Evolutionary conservation across 345 rosid species (phyloP), one percentile per base, ranked within the genome.

Genomic region (Salix arbutifolia): DNA sequence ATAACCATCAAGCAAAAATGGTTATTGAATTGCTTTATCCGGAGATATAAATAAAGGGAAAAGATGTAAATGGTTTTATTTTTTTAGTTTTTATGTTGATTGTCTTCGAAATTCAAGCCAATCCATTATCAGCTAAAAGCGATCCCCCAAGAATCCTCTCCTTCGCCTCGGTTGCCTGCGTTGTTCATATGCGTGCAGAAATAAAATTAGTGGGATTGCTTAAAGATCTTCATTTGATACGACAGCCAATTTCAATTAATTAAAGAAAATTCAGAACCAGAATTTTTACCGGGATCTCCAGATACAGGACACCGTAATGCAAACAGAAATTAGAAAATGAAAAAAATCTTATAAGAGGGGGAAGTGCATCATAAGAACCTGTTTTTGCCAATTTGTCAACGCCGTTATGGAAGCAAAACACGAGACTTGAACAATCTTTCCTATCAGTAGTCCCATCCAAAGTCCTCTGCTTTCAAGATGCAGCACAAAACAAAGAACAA

Each of bases 161-260:
- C 53, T 61, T 79, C 40, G 86, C 81, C 31, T 67, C 56, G 5
- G 44, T 61, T 42, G 72, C 83, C 83, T 83, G 81, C 78, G 73
- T 28, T 11, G 6, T 25, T 14, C 61, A 48, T 1, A 33, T 25
- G 26, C 40, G 60, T 5, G 37, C 23, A 12, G 31, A 56, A 30
- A 4, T 13, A 46, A 65, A 38, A 67, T 4, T 38, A 40, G 4
- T 19, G 14, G 4, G 8, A 0, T n/a, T n/a, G 30, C 67, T 33
- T 21, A 16, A 50, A 70, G 12, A 18, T 50, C 61, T 48, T 50
- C 40, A 72, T 38, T 14, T 5, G 53, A 17, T 1, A 48, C 6
- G 18, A 48, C 1, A 1, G 53, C n/a, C n/a, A n/a, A n/a, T n/a
- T n/a, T n/a, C n/a, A n/a, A 17, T 35, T 3, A 35, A 35, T 2